Base-by-base conservation (phyloP, 371 early-diverging fungal genomes). In the Mortierella sp. region DNA sequence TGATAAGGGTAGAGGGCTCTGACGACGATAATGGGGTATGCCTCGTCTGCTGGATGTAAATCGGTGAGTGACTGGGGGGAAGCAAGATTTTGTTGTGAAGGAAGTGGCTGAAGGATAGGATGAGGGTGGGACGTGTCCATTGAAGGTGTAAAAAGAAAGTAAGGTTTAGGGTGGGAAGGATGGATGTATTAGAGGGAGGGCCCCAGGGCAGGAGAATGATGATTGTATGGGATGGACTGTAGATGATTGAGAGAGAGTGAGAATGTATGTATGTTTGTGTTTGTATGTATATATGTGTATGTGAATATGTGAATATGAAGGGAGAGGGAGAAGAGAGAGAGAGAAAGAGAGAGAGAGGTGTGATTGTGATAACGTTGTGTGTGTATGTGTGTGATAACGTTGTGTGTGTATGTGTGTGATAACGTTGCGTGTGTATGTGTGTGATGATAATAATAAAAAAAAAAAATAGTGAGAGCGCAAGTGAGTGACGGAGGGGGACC, bases 41-140 rank as follows among this genome's bases (percentile, higher is more conserved):
- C 60, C 52, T 73, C 74, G 16, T 73, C 72, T 1, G 67, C 24
- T 18, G 55, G 32, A 11, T 62, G 76, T 12, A 35, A 93, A 45
- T 94, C 71, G 22, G 94, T 96, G 68, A 86, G 85, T 88, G 67
- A 12, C 39, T 57, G 47, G 37, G 26, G 5, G 37, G 26, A 1
- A 58, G 64, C 32, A 20, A 39, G 40, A 24, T 62, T 94, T 94
- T 69, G 87, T 70, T 11, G 63, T 47, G 52, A 87, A 84, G 52
- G 51, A 18, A 18, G 30, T 20, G 18, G 35, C 24, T 37, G 43
- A 16, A 43, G 12, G n/a, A n/a, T 37, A n/a, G 51, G 30, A 47
- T 49, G 49, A 49, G 64, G 47, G 20, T n/a, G 62, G 66, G 55
- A 28, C 52, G 66, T 52, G 66, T 65, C 66, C 66, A 65, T 65